Evolutionary conservation across 805 yeast genomes (phyloP).

Genomic region (Metschnikowia sp.): DNA sequence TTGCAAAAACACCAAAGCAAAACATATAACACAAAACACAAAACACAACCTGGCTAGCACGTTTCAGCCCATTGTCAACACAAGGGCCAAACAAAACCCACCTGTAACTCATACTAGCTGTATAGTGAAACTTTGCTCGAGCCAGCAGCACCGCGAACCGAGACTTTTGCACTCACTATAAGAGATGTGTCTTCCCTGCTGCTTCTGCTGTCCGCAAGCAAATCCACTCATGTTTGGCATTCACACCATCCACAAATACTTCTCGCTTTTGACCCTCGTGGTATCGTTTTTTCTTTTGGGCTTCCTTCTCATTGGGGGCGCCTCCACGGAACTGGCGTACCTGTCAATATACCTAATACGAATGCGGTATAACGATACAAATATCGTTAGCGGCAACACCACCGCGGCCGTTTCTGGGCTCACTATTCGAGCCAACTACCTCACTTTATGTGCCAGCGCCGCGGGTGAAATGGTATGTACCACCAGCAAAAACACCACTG

Average conservation of each 20-base stretch:
- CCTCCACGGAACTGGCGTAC: slow-evolving; percentile 37
- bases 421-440: slow-evolving; percentile 50
- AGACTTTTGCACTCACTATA: background rate
- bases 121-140: slow-evolving; percentile 2
- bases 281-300: slow-evolving; percentile 49
- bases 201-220: slow-evolving; percentile 5
- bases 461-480: slow-evolving; percentile 35
- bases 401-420: slow-evolving; percentile 34
- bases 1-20: background rate
- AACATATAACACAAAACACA: background rate
- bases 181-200: slow-evolving; percentile 12
- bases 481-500: slow-evolving; percentile 24
- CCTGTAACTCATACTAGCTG: too few relatives aligned
- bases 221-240: slow-evolving; percentile 15
- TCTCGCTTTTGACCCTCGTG: slow-evolving; percentile 34
- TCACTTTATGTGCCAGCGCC: slow-evolving; percentile 51
- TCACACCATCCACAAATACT: slow-evolving; percentile 8
- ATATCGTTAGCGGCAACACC: slow-evolving; percentile 1
- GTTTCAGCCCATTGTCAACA: slow-evolving; percentile 5
- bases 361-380: slow-evolving; percentile 43
- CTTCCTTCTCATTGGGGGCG: slow-evolving; percentile 57
- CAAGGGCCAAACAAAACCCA: background rate
- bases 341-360: slow-evolving; percentile 50
- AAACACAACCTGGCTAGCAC: slow-evolving; percentile 6
- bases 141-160: background rate